phyloP scores from a whole-genome alignment of 495 filamentous ascomycete species.

The Pseudoneurospora amorphoporcata region DNA sequence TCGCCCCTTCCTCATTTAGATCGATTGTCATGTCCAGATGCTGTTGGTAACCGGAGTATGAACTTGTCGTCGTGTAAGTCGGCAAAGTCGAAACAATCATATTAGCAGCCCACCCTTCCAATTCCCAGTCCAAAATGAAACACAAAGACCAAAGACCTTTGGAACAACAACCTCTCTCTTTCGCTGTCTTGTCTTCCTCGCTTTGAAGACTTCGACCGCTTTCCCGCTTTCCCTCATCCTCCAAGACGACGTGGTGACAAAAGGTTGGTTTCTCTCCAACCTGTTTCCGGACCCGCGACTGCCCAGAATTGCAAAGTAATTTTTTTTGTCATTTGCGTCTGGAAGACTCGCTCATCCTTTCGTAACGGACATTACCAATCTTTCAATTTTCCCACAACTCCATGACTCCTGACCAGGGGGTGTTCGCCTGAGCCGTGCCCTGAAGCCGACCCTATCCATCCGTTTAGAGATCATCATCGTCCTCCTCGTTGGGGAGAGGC shows the following conservation, averaged over 20 bases:
- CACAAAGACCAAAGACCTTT: not conserved
- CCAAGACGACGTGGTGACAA: not conserved
- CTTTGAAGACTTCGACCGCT: conserved; percentile 1
- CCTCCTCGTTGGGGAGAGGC: conserved; percentile 95
- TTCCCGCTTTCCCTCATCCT: not conserved
- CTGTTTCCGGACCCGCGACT: not conserved
- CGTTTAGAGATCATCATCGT: conserved; percentile 52
- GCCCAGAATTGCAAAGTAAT: not conserved
- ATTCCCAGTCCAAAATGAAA: not conserved
- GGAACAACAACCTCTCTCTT: conserved; percentile 7
- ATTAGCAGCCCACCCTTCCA: not conserved
- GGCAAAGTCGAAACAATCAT: not conserved
- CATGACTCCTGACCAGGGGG: conserved; percentile 3
- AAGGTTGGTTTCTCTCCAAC: not conserved
- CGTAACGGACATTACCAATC: conserved; percentile 24
- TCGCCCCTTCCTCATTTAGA: not conserved
- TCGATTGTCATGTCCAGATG: not conserved
- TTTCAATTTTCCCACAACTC: conserved; percentile 4
- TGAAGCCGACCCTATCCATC: not conserved
- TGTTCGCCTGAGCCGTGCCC: not conserved
- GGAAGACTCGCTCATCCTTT: conserved; percentile 16
- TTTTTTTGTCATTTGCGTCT: conserved; percentile 13
- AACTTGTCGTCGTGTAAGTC: not conserved
- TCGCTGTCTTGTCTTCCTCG: conserved; percentile 11
- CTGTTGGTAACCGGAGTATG: not conserved